These are phyloP conservation scores for Phyllosticta citribraziliensis DNA, from an alignment of 2,329 filamentous ascomycete genomes.

Conservation along the genomic window DNA sequence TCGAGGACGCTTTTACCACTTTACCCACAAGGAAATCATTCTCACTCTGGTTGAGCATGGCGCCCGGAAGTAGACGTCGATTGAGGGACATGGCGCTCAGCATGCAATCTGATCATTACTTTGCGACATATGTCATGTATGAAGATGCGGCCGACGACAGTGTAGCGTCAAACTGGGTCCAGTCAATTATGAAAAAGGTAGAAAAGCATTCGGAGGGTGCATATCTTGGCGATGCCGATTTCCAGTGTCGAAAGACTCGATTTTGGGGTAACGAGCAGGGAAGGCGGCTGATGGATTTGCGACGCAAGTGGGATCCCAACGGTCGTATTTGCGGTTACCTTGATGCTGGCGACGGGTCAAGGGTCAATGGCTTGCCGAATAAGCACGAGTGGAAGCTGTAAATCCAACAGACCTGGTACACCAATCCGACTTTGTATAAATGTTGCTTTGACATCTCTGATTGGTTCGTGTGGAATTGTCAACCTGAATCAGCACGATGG, in stretches of 20 bases:
- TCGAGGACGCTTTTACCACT: conserved; percentile 24
- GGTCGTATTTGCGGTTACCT: no score
- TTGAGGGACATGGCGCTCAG: conserved; percentile 45
- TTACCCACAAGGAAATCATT: conserved; percentile 4
- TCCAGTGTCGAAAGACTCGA: conserved; percentile 36
- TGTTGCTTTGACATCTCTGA: no score
- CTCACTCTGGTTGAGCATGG: conserved; percentile 11
- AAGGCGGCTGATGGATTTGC: conserved; percentile 33
- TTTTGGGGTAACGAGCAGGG: conserved; percentile 41
- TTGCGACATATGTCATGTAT: conserved; percentile 45
- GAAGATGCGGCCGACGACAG: conserved; percentile 38
- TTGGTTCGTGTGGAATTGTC: no score
- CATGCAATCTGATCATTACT: conserved; percentile 48
- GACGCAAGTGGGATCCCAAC: no score
- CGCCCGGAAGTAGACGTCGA: conserved; percentile 33
- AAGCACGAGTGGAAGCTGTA: no score
- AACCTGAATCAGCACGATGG: no score
- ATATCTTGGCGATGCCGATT: conserved; percentile 48
- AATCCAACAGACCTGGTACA: no score
- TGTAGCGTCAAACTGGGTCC: conserved; percentile 36
- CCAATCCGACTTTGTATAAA: no score
- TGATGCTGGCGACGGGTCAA: no score
- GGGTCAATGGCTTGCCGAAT: no score
- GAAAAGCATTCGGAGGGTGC: conserved; percentile 36
- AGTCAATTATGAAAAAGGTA: conserved; percentile 23